These are phyloP conservation scores for Penicillium maclennaniae DNA, from an alignment of 495 filamentous ascomycete genomes.

Conservation along the genomic window DNA sequence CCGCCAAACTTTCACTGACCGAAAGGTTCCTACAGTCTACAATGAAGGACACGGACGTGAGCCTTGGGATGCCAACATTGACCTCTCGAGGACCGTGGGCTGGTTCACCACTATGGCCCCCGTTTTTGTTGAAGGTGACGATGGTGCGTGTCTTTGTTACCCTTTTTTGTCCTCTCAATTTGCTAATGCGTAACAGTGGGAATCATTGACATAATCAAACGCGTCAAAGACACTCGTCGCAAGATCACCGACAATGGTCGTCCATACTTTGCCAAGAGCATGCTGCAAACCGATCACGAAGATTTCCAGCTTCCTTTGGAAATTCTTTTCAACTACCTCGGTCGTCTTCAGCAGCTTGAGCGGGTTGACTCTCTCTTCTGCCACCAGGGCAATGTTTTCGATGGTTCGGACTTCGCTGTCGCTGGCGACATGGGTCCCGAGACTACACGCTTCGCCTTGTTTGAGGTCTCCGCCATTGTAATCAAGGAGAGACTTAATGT, in stretches of 20 bases:
- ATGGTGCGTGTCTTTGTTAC: conserved; percentile 25
- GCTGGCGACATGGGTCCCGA: conserved; percentile 44
- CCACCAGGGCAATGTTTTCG: conserved; percentile 50
- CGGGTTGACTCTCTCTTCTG: conserved; percentile 56
- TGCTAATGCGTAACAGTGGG: conserved; percentile 3
- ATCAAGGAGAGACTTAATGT: conserved; percentile 57
- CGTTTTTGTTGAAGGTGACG: conserved; percentile 27
- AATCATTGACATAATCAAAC: conserved; percentile 37
- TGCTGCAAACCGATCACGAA: conserved; percentile 44
- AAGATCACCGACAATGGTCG: conserved; percentile 38
- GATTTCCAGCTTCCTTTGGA: conserved; percentile 57
- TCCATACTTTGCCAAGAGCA: conserved; percentile 47
- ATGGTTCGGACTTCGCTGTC: conserved; percentile 39
- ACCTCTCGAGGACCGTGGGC: conserved; percentile 54
- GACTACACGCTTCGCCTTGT: conserved; percentile 54
- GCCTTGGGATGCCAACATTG: conserved; percentile 43
- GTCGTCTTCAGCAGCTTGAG: conserved; percentile 56
- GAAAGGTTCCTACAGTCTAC: conserved; percentile 51
- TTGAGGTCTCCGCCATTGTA: conserved; percentile 59
- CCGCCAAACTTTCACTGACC: conserved; percentile 45
- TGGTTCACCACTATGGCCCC: conserved; percentile 61
- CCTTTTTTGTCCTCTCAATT: neutral
- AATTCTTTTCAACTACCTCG: conserved; percentile 67
- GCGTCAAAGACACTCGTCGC: conserved; percentile 45
- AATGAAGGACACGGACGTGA: conserved; percentile 58